Base-by-base conservation (phyloP, 2,329 filamentous ascomycete species). In the Leptodontidium sp. region DNA sequence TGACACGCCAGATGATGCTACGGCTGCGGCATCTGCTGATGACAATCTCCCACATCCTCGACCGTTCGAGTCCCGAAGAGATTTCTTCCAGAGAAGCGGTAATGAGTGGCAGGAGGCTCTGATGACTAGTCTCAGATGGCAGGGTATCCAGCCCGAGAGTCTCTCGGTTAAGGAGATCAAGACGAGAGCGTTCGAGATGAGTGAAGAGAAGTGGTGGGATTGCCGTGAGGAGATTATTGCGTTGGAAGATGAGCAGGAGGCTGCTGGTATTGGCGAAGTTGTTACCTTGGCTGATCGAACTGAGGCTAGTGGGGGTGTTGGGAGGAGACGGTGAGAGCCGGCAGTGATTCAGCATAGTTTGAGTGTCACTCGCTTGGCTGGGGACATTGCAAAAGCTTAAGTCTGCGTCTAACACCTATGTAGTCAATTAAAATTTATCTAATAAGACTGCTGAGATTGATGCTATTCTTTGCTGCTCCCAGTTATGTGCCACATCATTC, bases 181-280 rank as follows among this genome's bases (percentile, higher is more conserved):
- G 80, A 91, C 94, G 76, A 90, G 89, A 78, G 96, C 94, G 0
- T 99, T 98, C 79, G 91, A 93, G 77, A 86, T 93, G 72, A 94
- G 94, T 50, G 96, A 99, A 81, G 92, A 94, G 82, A 97, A 97
- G 80, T 99, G 96, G 96, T 99, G 96, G 96, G 96, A 98, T 84
- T 94, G 91, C 78, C 88, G 96, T 75, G 96, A 99, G 82, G 95
- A 98, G 82, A 92, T 99, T 73, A 91, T 90, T 65, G 91, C 89
- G 7, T 81, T 98, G 77, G 96, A 99, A 81, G 95, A 98, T 81
- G 95, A 98, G 82, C 94, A 98, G 83, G 95, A 98, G 81, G 94
- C 85, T 57, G 85, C 83, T 67, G 81, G 96, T 11, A 98, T 98
- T 79, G 93, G 94, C 17, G 96, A 98, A 82, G 93, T 98, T 53